Conservation (phyloP, 2,329 filamentous ascomycete genomes). For the Epichloe brachyelytri region DNA sequence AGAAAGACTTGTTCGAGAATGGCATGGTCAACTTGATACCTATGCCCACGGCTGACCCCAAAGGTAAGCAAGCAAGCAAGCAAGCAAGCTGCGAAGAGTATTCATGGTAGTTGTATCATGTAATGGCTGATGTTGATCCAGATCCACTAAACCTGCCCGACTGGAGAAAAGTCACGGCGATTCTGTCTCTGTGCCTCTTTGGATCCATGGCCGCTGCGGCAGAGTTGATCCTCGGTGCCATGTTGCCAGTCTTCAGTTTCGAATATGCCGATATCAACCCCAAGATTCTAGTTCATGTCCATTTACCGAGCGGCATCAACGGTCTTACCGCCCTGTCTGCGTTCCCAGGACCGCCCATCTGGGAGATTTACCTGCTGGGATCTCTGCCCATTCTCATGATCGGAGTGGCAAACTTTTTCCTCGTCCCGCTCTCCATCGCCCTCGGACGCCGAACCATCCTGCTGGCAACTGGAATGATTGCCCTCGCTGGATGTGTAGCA, state of each 20-base stretch:
- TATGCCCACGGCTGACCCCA: slow-evolving; percentile 1
- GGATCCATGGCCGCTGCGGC: slow-evolving; percentile 2
- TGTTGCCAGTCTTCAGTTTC: slow-evolving; percentile 1
- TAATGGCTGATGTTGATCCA: not conserved
- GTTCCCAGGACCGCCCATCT: slow-evolving; percentile 1
- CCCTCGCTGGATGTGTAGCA: not conserved
- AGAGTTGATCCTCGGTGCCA: slow-evolving; percentile 2
- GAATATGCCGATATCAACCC: slow-evolving; percentile 2
- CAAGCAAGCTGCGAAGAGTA: not conserved
- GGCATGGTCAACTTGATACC: slow-evolving; percentile 1
- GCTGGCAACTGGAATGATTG: not conserved
- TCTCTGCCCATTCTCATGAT: slow-evolving; percentile 1
- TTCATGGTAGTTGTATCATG: not conserved
- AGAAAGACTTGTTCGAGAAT: not conserved
- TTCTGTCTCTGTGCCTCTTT: slow-evolving; percentile 1
- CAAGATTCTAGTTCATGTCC: not conserved
- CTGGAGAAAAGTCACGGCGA: not conserved
- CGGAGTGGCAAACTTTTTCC: slow-evolving; percentile 1
- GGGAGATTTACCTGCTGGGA: slow-evolving; percentile 1
- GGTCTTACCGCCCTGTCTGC: not conserved
- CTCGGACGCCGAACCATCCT: not conserved
- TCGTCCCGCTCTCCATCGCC: slow-evolving; percentile 1
- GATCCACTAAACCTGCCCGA: slow-evolving; percentile 1
- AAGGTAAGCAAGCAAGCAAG: not conserved
- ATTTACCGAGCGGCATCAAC: not conserved